Base-by-base conservation (phyloP, 352 stramenopile genomes). In the Thraustotheca clavata region DNA sequence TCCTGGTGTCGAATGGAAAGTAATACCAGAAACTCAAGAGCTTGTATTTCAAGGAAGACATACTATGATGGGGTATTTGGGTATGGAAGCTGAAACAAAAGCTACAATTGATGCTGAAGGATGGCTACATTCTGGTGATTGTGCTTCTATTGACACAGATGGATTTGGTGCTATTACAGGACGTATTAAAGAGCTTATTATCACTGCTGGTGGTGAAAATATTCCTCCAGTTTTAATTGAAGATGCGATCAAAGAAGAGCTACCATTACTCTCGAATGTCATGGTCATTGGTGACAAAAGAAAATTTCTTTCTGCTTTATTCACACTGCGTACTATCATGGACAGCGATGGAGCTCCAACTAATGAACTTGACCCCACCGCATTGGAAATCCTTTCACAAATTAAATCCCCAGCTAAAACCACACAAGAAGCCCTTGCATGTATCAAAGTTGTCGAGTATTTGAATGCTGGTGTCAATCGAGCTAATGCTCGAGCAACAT, bases 201-300 rank as follows among this genome's bases (percentile, higher is more conserved):
- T 97, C 65, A 98, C 92, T 38, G 93, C 94, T n/a, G 94, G 94
- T 69, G 94, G 94, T 32, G 94, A 98, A 70, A 98, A 98, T 75
- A 84, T 98, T 14, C 78, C 94, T 20, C 94, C 94, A 46, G 87
- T 96, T 5, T 75, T 94, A 36, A 89, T 97, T 66, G 91, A 97
- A 60, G 83, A 98, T 68, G 80, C 77, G 22, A 69, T 98, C 29
- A 98, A 98, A 76, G 77, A 89, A 39, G 80, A 93, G 48, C 63
- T 97, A 3, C 73, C 77, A 38, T 62, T 86, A 33, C 69, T 98
- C 24, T 92, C 89, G 67, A 97, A 97, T 70, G 85, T 74, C 41
- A 93, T 98, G 69, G 86, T 96, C 33, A 84, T 98, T 50, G 94
- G 92, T 35, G 91, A 98, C 75, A 83, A 90, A 49, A n/a, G n/a